Evolutionary conservation across 2,329 filamentous ascomycete genomes (phyloP), one percentile per base, ranked within the genome.

Genomic region (Thelonectria rubi): DNA sequence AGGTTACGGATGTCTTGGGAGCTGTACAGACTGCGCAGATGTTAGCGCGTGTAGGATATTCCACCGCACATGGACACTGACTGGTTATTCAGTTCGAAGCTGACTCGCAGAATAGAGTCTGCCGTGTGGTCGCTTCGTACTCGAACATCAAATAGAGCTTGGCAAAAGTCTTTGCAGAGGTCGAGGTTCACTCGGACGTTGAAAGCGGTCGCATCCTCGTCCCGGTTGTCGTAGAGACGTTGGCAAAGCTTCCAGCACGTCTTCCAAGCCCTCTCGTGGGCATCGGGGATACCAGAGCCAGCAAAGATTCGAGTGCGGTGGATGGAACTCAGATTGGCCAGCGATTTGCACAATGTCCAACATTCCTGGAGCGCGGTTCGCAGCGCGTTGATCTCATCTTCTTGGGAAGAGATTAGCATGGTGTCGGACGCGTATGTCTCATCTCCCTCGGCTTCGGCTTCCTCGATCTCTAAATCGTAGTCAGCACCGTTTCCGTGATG

Each of bases 21-120:
- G 73, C 94, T 97, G 79, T 94, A 97, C 2, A 98, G 83, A 75
- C 86, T 88, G 58, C 2, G 5, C 14, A 8, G 8, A 43, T 20
- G 68, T 80, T 69, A 79, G 71, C 67, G 32, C 12, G 18, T 43
- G 17, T 15, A 42, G 26, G 14, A 34, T n/a, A n/a, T 11, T 54
- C 12, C 40, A 20, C 4, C 48, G 63, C 12, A 24, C 49, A 14
- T 24, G n/a, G 20, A 12, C 9, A 75, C 85, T 74, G 72, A 88
- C 86, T 98, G 94, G 70, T 97, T 97, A 78, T 96, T 97, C 21
- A 97, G 83, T 78, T 97, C 94, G 74, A 97, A 97, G 78, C 92
- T 97, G 67, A 97, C 94, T 49, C 94, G 85, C 48, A 98, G 79
- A 14, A 97, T 90, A 0, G 94, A 97, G 75, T 98, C 94, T 0